Base-by-base conservation (phyloP, 2,329 filamentous ascomycete genomes). In the Colletotrichum truncatum region DNA sequence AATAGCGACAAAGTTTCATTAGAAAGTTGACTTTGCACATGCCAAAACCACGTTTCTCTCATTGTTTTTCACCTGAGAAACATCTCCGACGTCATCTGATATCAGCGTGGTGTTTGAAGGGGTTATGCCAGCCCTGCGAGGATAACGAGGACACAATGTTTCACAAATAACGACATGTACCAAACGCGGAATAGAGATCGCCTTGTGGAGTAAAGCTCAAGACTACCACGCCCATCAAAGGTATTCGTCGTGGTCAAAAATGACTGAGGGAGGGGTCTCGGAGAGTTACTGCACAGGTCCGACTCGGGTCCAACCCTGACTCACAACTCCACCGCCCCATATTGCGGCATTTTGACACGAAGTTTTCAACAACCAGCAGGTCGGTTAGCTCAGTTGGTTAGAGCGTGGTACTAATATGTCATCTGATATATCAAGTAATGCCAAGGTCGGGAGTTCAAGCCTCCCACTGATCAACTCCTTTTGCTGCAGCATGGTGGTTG, bases 341-440 rank as follows among this genome's bases (percentile, higher is more conserved):
- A 6, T 41, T 6, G 10, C 7, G 12, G 23, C 11, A 39, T 26
- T 46, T n/a, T 6, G 4, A 2, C 2, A 1, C 0, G 3, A 2
- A 1, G 0, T 0, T 1, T 6, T n/a, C 49, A 11, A 3, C 4
- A 43, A 25, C 5, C 10, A 55, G 3, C 16, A 14, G 63, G 63
- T 66, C 63, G 63, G 63, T 66, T 66, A 66, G 63, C 63, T 66
- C 63, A 66, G 63, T 66, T 66, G 63, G 63, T 66, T 52, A 66
- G 63, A 66, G 63, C 63, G 63, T 66, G 63, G 63, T 66, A 66
- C 58, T 66, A 66, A 66, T 66, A 66, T 52, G 21, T 56, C 23
- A 63, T 16, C n/a, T 16, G 43, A 34, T 23, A 66, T 52, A 16
- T 63, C 18, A n/a, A 25, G 63, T 66, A 23, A 66, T 66, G 63